A percentile compares a stretch with the other conserved stretches of the same genome.
Conservation (phyloP, 2,329 filamentous ascomycete species). For the Hypomyces rosellus region DNA sequence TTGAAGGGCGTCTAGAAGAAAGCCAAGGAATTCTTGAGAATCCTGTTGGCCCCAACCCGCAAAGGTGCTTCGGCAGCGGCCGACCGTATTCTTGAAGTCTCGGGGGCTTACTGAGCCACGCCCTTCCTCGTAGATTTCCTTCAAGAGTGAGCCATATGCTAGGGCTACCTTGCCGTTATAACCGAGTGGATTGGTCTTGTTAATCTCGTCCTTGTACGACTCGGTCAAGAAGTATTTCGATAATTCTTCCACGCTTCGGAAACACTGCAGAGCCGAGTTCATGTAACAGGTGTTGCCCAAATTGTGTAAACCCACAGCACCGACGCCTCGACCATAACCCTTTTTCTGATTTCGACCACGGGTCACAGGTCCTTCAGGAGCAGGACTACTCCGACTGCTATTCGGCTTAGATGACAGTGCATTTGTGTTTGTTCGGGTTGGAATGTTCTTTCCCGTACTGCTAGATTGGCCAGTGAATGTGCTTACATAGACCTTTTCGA, state of each 20-base stretch:
- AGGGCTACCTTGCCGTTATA: conserved; percentile 83
- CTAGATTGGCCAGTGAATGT: conserved; percentile 34
- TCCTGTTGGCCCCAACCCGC: conserved; percentile 95
- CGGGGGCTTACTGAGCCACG: conserved; percentile 68
- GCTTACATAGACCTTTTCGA: conserved; percentile 54
- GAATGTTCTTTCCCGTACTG: conserved; percentile 31
- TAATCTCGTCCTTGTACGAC: conserved; percentile 73
- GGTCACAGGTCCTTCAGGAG: conserved; percentile 54
- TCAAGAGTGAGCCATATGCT: conserved; percentile 69
- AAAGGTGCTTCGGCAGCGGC: conserved; percentile 75
- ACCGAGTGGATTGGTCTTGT: conserved; percentile 76
- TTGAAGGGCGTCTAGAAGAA: conserved; percentile 87
- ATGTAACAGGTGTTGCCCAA: conserved; percentile 98
- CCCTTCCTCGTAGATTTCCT: conserved; percentile 68
- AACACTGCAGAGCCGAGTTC: conserved; percentile 94
- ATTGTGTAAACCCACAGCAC: conserved; percentile 79
- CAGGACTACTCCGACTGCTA: conserved; percentile 64
- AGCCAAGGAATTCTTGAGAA: conserved; percentile 93
- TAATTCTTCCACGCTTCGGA: conserved; percentile 87
- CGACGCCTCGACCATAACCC: conserved; percentile 62
- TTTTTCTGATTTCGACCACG: conserved; percentile 66
- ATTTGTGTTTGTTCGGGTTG: conserved; percentile 23
- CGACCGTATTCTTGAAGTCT: conserved; percentile 76
- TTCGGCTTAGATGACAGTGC: conserved; percentile 23
- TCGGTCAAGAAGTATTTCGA: conserved; percentile 82